A percentile compares a stretch with the other conserved stretches of the same genome.
phyloP scores from a whole-genome alignment of 345 rosid species.

The Ceriops tagal region DNA sequence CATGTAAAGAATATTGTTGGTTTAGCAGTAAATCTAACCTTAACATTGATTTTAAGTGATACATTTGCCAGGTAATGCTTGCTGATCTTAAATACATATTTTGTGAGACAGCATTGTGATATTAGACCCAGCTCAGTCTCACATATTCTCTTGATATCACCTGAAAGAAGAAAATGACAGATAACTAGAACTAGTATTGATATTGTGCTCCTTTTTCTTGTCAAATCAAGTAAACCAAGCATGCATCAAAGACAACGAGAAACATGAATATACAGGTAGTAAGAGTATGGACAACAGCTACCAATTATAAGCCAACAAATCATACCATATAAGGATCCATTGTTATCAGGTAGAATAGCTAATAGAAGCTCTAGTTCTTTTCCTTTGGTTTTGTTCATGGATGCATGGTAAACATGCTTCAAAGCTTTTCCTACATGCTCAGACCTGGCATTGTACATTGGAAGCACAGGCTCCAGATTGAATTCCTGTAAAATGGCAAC shows the following conservation, averaged over 20 bases:
- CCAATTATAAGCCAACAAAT: neutral
- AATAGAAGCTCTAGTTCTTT: slow-evolving; percentile 92
- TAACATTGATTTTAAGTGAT: slow-evolving; percentile 93
- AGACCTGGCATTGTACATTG: slow-evolving; percentile 82
- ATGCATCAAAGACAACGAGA: too few relatives aligned
- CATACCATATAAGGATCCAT: slow-evolving; percentile 91
- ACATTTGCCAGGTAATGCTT: slow-evolving; percentile 97
- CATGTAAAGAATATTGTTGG: neutral
- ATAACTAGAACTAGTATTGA: slow-evolving; percentile 4
- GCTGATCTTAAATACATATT: slow-evolving; percentile 93
- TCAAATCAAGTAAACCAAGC: neutral
- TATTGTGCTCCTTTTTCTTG: neutral
- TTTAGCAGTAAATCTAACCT: slow-evolving; percentile 44
- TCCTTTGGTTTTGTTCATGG: slow-evolving; percentile 84
- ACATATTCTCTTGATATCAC: slow-evolving; percentile 94
- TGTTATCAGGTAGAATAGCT: slow-evolving; percentile 91
- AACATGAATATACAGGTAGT: too few relatives aligned
- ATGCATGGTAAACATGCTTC: slow-evolving; percentile 78
- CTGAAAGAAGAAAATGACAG: slow-evolving; percentile 31
- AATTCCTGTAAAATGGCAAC: slow-evolving; percentile 55
- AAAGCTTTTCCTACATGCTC: slow-evolving; percentile 97
- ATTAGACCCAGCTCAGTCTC: slow-evolving; percentile 97
- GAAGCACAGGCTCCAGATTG: slow-evolving; percentile 86
- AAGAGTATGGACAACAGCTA: neutral
- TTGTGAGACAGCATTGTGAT: slow-evolving; percentile 94